Evolutionary conservation across 1,284 basidiomycete species (phyloP).

Genomic region (Apiotrichum veenhuisii): DNA sequence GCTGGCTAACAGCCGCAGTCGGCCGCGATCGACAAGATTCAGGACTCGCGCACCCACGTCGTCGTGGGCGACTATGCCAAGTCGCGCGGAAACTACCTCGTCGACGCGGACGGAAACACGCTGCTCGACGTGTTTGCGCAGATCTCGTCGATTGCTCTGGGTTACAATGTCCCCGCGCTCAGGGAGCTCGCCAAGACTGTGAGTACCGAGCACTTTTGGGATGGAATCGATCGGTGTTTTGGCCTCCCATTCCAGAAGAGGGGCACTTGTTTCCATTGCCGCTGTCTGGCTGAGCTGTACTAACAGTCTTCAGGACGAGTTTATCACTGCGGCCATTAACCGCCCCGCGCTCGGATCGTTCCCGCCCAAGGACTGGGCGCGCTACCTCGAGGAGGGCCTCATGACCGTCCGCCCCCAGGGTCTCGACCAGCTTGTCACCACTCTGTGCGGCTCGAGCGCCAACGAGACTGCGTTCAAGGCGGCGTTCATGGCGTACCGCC

Average conservation of each 20-base stretch:
- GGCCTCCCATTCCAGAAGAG: background rate
- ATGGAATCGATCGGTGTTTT: too few species aligned
- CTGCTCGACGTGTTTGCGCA: conserved; percentile 57
- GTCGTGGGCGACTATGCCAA: conserved; percentile 23
- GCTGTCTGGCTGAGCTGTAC: background rate
- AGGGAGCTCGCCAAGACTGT: conserved; percentile 48
- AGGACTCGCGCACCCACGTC: conserved; percentile 26
- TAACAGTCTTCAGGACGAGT: conserved; percentile 13
- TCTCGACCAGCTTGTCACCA: conserved; percentile 51
- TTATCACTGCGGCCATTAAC: conserved; percentile 43
- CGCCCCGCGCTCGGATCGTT: conserved; percentile 56
- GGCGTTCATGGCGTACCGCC: conserved; percentile 52
- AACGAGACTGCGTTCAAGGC: conserved; percentile 57
- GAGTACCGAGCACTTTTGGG: conserved; percentile 3
- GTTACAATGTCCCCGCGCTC: conserved; percentile 55
- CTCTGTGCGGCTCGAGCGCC: conserved; percentile 47
- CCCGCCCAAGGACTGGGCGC: conserved; percentile 53
- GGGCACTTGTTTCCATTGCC: background rate
- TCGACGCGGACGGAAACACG: conserved; percentile 56
- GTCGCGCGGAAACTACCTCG: conserved; percentile 52
- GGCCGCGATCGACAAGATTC: conserved; percentile 23
- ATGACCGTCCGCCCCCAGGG: conserved; percentile 55
- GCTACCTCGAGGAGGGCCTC: conserved; percentile 52
- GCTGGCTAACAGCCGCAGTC: conserved; percentile 18
- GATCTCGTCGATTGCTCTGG: conserved; percentile 51